Base-by-base conservation (phyloP, 106 monocot genomes). In the Dendrobium officinale region DNA sequence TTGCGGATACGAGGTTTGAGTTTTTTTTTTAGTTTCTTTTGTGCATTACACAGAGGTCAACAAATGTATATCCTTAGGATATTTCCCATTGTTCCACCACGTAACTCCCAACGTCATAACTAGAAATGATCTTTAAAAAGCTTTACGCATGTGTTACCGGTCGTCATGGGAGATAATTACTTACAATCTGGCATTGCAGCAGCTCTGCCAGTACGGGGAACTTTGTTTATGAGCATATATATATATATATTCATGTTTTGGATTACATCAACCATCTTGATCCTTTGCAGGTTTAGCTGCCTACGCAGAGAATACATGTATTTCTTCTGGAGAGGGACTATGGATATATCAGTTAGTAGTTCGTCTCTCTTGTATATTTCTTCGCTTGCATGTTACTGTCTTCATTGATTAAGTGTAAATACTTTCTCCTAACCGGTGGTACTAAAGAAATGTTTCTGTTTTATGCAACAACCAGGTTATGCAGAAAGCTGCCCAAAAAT, bases 281-380 rank as follows among this genome's bases (percentile, higher is more conserved):
- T 74, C 43, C 41, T 20, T 86, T 88, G 79, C 85, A 98, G 97
- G 85, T 98, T 98, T 83, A 93, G 88, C 84, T 99, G 98, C 81
- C 84, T 99, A 75, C 81, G 91, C 80, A 95, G 98, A 77, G 95
- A 92, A 81, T 99, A 99, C 75, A 93, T 79, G 77, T 99, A 99
- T 68, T 86, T 95, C 78, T 99, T 99, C 80, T 95, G 98, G 95
- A 89, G 89, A 82, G 88, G 82, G 55, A 75, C 84, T 77, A 80
- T 92, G 77, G 85, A 93, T 84, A 82, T 95, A 81, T 42, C 54
- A 86, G 97, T 98, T 75, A 20, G 15, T 81, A 42, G 56, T 73
- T 81, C 42, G 29, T 31, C 26, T 29, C 55, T 67, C 67, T 15
- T 33, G 40, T 73, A 76, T 70, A 33, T 37, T 11, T 70, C 15